A percentile compares a stretch with the other conserved stretches of the same genome.
Evolutionary conservation across 1,284 basidiomycete genomes (phyloP).

Genomic region (Ustilago bromivora): DNA sequence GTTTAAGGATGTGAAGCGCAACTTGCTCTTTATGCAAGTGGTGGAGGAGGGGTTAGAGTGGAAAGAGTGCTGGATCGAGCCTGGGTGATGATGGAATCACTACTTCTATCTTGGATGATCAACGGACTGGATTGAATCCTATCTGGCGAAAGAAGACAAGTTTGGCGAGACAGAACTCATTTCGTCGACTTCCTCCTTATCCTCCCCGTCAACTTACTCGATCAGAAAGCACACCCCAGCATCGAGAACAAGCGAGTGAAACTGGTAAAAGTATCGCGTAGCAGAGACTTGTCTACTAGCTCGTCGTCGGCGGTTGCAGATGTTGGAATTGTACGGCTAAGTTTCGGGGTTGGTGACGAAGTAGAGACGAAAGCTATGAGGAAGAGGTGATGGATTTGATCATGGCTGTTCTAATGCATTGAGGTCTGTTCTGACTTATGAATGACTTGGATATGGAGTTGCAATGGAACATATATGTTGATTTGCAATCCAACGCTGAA

Average conservation of each 20-base stretch:
- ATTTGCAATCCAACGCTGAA: neutral
- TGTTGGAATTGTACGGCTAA: slow-evolving; percentile 29
- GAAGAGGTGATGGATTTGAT: slow-evolving; percentile 8
- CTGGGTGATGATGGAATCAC: neutral
- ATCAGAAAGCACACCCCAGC: no score
- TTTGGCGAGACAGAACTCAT: neutral
- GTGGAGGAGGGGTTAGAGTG: slow-evolving; percentile 26
- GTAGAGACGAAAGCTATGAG: slow-evolving; percentile 15
- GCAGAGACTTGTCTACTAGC: slow-evolving; percentile 10
- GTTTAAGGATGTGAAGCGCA: slow-evolving; percentile 38
- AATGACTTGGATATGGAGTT: neutral
- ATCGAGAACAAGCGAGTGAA: no score
- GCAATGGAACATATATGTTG: neutral
- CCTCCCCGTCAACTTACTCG: neutral
- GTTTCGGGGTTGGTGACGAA: slow-evolving; percentile 20
- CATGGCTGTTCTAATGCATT: neutral
- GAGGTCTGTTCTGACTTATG: neutral
- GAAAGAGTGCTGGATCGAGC: slow-evolving; percentile 18
- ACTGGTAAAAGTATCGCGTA: no score
- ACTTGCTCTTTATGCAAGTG: slow-evolving; percentile 16
- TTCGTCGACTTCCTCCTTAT: neutral
- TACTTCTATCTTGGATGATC: slow-evolving; percentile 23
- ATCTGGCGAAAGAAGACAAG: slow-evolving; percentile 4
- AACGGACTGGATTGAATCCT: slow-evolving; percentile 19
- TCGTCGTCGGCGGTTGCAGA: slow-evolving; percentile 5